phyloP scores from a whole-genome alignment of 495 filamentous ascomycete genomes.

The Aspergillus funiculosus region DNA sequence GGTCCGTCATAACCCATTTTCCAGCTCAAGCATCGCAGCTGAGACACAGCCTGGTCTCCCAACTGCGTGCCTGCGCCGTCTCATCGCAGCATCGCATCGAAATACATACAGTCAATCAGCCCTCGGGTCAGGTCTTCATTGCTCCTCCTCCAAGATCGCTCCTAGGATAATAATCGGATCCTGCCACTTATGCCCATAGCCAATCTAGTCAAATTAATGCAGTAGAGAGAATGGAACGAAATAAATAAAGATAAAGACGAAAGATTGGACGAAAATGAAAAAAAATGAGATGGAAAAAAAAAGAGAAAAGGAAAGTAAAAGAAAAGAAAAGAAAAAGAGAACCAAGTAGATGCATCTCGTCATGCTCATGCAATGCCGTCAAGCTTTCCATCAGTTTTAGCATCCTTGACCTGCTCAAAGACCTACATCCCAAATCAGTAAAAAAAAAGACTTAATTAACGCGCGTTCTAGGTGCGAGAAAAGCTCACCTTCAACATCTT shows the following conservation, averaged over 20 bases:
- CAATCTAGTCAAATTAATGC: constrained; percentile 32
- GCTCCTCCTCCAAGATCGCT: constrained; percentile 20
- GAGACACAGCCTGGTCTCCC: constrained; percentile 21
- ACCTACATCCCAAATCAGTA: constrained; percentile 48
- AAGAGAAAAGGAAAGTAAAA: constrained; percentile 10
- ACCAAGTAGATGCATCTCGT: constrained; percentile 1
- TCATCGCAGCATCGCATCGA: constrained; percentile 11
- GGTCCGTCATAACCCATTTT: constrained; percentile 19
- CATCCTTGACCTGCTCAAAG: constrained; percentile 90
- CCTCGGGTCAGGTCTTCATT: no score
- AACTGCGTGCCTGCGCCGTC: constrained; percentile 7
- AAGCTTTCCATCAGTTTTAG: constrained; percentile 64
- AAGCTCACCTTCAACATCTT: constrained; percentile 91
- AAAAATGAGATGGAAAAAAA: constrained; percentile 6
- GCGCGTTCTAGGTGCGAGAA: neutral
- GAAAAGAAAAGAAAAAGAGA: constrained; percentile 8
- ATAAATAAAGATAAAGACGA: constrained; percentile 14
- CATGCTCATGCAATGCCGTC: constrained; percentile 33
- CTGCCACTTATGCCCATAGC: constrained; percentile 26
- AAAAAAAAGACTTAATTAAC: neutral
- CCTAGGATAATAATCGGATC: constrained; percentile 25
- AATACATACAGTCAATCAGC: constrained; percentile 21
- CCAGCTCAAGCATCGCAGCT: constrained; percentile 1
- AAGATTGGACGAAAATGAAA: constrained; percentile 10
- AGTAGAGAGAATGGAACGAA: constrained; percentile 23